A percentile compares a stretch with the other conserved stretches of the same genome.
phyloP scores from a whole-genome alignment of 2,329 filamentous ascomycete species.

The Meredithiella fracta region DNA sequence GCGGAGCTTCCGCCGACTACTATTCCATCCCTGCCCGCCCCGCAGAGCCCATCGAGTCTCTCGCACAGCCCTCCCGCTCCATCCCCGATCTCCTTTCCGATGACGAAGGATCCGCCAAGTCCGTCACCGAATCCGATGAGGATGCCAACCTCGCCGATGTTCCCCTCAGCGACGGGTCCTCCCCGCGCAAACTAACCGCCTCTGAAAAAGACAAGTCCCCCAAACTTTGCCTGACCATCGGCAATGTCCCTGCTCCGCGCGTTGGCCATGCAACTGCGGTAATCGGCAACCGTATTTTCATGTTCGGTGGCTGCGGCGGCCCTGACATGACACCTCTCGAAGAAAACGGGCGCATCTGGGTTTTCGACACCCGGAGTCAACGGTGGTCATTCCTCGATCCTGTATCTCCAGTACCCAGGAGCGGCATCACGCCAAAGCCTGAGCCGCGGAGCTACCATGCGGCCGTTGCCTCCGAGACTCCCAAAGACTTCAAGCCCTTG shows the following conservation, averaged over 20 bases:
- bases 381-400: conserved; percentile 52
- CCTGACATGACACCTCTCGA: conserved; percentile 53
- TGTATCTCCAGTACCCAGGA: conserved; percentile 26
- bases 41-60: conserved; percentile 18
- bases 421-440: conserved; percentile 30
- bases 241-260: conserved; percentile 45
- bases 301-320: conserved; percentile 67
- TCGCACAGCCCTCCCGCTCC: conserved; percentile 16
- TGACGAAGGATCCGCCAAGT: conserved; percentile 13
- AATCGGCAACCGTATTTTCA: conserved; percentile 53
- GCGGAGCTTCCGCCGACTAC: conserved; percentile 42
- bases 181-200: conserved; percentile 16
- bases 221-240: conserved; percentile 19
- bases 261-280: conserved; percentile 57
- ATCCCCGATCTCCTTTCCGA: conserved; percentile 9
- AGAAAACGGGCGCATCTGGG: conserved; percentile 60
- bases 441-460: conserved; percentile 56
- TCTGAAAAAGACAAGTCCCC: conserved; percentile 26
- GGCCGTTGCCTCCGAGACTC: conserved; percentile 39
- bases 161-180: conserved; percentile 21
- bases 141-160: conserved; percentile 25
- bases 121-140: conserved; percentile 19
- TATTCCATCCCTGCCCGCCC: conserved; percentile 33
- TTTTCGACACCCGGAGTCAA: conserved; percentile 48
- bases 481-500: conserved; percentile 30